phyloP scores from a whole-genome alignment of 805 yeast species.

The Wickerhamomyces mucosus region DNA sequence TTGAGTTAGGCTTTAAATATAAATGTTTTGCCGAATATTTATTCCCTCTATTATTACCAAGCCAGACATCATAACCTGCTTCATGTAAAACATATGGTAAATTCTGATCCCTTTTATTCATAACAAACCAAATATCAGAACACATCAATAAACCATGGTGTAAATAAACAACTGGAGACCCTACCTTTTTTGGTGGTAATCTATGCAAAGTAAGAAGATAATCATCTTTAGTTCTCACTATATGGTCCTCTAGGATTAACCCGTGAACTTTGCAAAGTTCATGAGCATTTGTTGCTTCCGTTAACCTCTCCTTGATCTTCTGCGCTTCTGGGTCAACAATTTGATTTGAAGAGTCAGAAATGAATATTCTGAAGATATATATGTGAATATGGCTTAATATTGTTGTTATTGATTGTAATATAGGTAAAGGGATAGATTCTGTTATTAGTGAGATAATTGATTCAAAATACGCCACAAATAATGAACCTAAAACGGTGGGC shows the following conservation, averaged over 20 bases:
- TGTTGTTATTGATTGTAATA: conserved; percentile 28
- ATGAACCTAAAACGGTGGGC: conserved; percentile 34
- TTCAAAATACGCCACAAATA: conserved; percentile 41
- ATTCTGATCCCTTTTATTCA: conserved; percentile 35
- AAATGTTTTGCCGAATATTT: conserved; percentile 82
- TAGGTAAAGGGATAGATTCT: conserved; percentile 32
- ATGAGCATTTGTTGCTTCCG: conserved; percentile 39
- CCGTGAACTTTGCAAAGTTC: conserved; percentile 64
- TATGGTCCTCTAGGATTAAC: conserved; percentile 62
- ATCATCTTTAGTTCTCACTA: conserved; percentile 70
- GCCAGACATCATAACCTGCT: conserved; percentile 87
- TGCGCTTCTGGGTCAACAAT: conserved; percentile 3
- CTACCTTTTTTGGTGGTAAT: conserved; percentile 31
- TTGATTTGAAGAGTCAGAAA: conserved; percentile 2
- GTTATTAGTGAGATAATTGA: conserved; percentile 36
- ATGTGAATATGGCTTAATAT: conserved; percentile 14
- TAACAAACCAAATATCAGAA: conserved; percentile 72
- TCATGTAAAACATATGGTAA: conserved; percentile 73
- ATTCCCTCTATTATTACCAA: conserved; percentile 89
- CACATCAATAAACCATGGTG: conserved; percentile 92
- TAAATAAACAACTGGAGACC: conserved; percentile 54
- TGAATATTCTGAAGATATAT: conserved; percentile 11
- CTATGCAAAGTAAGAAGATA: conserved; percentile 72
- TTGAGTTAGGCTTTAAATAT: conserved; percentile 28
- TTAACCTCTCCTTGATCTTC: conserved; percentile 15